Percentiles rank a stretch among this genome's conserved stretches.
Conservation (phyloP, 2,329 filamentous ascomycete genomes). For the Claviceps digitariae region DNA sequence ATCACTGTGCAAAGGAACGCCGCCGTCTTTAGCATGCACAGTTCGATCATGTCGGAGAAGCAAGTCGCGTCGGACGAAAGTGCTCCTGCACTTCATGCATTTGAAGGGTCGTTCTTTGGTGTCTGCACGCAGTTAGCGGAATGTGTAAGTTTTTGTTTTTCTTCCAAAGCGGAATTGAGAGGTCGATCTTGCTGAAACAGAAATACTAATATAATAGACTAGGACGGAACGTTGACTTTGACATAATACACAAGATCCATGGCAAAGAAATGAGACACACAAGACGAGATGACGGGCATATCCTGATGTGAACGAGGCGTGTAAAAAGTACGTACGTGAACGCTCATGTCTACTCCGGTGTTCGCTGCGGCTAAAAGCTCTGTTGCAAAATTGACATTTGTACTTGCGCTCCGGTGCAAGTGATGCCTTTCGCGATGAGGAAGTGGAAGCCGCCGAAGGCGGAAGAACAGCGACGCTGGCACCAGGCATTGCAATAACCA, state of each 20-base stretch:
- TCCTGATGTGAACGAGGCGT: not conserved
- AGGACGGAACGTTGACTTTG: not conserved
- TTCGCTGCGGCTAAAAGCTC: constrained; percentile 94
- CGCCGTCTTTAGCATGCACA: constrained; percentile 95
- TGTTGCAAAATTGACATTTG: constrained; percentile 97
- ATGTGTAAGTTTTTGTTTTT: too few relatives aligned
- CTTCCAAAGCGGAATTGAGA: not conserved
- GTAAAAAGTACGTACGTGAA: constrained; percentile 63
- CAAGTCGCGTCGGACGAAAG: constrained; percentile 93
- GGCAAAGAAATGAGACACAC: not conserved
- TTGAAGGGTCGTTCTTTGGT: constrained; percentile 99
- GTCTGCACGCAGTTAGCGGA: constrained; percentile 39
- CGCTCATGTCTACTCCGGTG: constrained; percentile 94
- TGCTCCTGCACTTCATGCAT: constrained; percentile 95
- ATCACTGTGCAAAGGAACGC: constrained; percentile 85
- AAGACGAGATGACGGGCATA: not conserved
- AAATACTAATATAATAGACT: not conserved
- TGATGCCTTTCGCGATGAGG: constrained; percentile 61
- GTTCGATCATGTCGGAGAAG: constrained; percentile 95
- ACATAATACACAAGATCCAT: not conserved
- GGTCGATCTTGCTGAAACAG: constrained; percentile 5
- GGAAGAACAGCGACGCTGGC: constrained; percentile 52
- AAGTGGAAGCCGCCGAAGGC: constrained; percentile 52
- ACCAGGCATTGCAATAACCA: constrained; percentile 50
- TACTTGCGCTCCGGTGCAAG: constrained; percentile 91